Evolutionary conservation across 192 early-diverging fungal genomes (phyloP), one percentile per base, ranked within the genome.

Genomic region (Powellomyces hirtus): DNA sequence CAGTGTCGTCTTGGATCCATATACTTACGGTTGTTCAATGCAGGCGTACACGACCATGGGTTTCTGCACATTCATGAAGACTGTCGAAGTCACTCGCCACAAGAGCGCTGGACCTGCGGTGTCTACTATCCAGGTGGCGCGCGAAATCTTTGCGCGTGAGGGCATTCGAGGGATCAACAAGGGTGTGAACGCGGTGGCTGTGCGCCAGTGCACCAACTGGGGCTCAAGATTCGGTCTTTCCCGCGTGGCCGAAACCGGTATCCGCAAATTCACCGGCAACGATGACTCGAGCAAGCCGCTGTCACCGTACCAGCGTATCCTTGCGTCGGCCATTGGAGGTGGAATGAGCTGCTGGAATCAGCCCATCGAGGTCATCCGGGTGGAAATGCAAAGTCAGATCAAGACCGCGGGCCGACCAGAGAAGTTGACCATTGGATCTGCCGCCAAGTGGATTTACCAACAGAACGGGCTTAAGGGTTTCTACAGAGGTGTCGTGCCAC

Each of bases 1-100:
- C 22, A 45, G 16, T 8, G 22, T 11, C 10, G 6, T 38, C 37
- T 7, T 11, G 35, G 24, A 31, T 7, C 31, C 1, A 49, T 7
- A 29, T 56, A 6, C 26, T 26, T 24, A 36, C 30, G 13, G 20
- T 29, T 61, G 31, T 68, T 56, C 65, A 38, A 26, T 36, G 16
- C 53, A 78, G 67, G 94, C 95, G 0, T 98, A 97, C 82, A 89
- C 94, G 45, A 98, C 97, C 24, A 98, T 98, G 97, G 97, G 97
- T n/a, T 97, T 97, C 81, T 97, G 95, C 77, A 98, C 96, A 0
- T 97, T 97, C 79, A 97, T 98, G 96, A 83, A 78, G 84, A 97
- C 96, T 2, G 84, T 83, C 38, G 97, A 98, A 69, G 95, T 98
- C 34, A 98, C 97, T 6, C 89, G 95, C 46, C 92, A 93, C 83